Evolutionary conservation across 1,284 basidiomycete species (phyloP).

Genomic region (Trichosporon sp.): DNA sequence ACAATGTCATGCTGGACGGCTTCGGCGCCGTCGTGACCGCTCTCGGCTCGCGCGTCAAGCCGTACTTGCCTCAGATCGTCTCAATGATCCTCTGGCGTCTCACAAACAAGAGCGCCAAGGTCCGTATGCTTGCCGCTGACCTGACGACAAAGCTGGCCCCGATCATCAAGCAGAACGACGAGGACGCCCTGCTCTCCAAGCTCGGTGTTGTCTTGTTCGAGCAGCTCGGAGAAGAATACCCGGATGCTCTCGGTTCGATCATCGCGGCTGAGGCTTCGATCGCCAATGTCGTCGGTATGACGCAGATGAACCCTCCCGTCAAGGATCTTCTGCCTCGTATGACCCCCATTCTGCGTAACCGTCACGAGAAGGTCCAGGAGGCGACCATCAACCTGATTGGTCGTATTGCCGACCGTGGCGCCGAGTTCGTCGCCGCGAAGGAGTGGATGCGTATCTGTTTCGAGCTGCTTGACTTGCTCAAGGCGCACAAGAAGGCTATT

Average conservation of each 20-base stretch:
- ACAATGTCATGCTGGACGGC: constrained; percentile 98
- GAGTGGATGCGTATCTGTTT: constrained; percentile 99
- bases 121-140: constrained; percentile 98
- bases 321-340: constrained; percentile 98
- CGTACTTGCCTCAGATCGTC: constrained; percentile 97
- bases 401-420: constrained; percentile 95
- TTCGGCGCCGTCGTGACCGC: constrained; percentile 97
- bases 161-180: constrained; percentile 98
- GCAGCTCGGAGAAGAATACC: constrained; percentile 98
- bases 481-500: constrained; percentile 99
- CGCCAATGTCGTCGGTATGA: constrained; percentile 99
- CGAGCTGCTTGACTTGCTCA: constrained; percentile 93
- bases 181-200: constrained; percentile 93
- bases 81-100: constrained; percentile 99
- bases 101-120: constrained; percentile 99
- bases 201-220: constrained; percentile 97
- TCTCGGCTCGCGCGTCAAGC: constrained; percentile 96
- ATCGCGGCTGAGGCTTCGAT: constrained; percentile 98
- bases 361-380: constrained; percentile 99
- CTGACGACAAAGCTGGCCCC: constrained; percentile 90
- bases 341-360: constrained; percentile 97
- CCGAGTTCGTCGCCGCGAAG: constrained; percentile 95
- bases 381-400: constrained; percentile 99
- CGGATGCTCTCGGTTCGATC: constrained; percentile 96
- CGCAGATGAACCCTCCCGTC: constrained; percentile 99